Base-by-base conservation (phyloP, 2,329 filamentous ascomycete genomes). In the Exophiala bonariae region DNA sequence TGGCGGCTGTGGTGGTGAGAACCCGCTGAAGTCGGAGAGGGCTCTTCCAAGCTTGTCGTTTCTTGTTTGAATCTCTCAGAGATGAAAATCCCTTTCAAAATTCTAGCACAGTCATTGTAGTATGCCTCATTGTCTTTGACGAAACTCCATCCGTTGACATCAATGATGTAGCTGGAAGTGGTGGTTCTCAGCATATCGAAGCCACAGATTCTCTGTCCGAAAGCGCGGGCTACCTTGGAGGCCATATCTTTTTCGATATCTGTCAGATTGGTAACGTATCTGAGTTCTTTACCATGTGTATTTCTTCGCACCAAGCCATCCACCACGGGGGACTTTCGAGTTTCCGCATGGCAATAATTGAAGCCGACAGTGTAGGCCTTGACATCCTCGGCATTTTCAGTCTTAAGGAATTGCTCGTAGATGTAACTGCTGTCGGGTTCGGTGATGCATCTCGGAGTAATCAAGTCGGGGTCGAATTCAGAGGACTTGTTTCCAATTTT, bases 401-500 rank as follows among this genome's bases (percentile, higher is more conserved):
- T 91, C 57, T 89, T 84, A 74, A 99, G 85, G 61, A 99, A 99
- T 66, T 95, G 90, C 67, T 99, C 93, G 67, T 97, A 99, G 53
- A 99, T 82, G 73, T 92, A 99, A 66, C 91, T 97, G 61, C 86
- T 83, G 16, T 78, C 78, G 1, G 83, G 81, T 58, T 97, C 89
- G 1, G 86, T 86, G 52, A 97, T 86, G 41, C 85, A 89, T 30
- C 91, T 78, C 9, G 93, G 93, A 14, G 87, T 70, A 13, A 73
- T 81, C 50, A 99, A 78, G 9, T 84, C 83, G 13, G 86, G 80
- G 50, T 96, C 86, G 62, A 86, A 95, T 66, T 99, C 95, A 1
- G 92, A 97, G 67, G 92, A 97, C 72, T 99, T 99, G 77, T 99
- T 99, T 61, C 95, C 95, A 61, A 99, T 88, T 68, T 99, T 99